Evolutionary conservation across 805 yeast genomes (phyloP), one percentile per base, ranked within the genome.

Genomic region (Candida nonsorbophila): DNA sequence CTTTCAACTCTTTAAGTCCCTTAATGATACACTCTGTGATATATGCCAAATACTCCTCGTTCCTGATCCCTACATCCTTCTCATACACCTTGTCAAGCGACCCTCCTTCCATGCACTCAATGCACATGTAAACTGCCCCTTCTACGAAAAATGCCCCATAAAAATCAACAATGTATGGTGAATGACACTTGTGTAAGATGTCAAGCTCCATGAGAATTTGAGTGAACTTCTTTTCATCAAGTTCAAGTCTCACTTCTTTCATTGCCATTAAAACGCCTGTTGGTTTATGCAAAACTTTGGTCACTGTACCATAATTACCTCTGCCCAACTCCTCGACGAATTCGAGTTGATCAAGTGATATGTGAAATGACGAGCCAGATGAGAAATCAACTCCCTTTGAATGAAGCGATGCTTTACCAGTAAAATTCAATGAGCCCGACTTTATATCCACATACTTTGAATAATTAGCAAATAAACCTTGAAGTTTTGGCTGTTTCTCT

Each of bases 61-160:
- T 82, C 18, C 83, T 65, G 10, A 63, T 50, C 3, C 71, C 69
- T 23, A 88, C 86, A 27, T 62, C 65, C 16, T 54, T 53, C 3
- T 77, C 81, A 55, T 87, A 90, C 10, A 88, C 68, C 49, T 83
- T 84, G 57, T 90, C 96, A 35, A 90, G 61, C 0, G 96, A 85
- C 0, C 96, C 95, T 27, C 95, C 97, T 54, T 86, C 94, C 98
- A 90, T 90, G 54, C 79, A 85, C 59, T 90, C 98, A 74, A 90
- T 90, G 60, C 97, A 92, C 85, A 90, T 86, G 59, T 88, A 92
- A 16, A 90, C 98, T 1, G 97, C 95, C 26, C 97, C 96, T 58
- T 92, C 98, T 18, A 86, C 86, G 51, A 90, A 92, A 50, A 90
- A 90, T 1, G 98, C 98, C 24, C 98, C 98, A 50, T 84, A 92